A percentile compares a stretch with the other conserved stretches of the same genome.
These are phyloP conservation scores for Coemansia sp. DNA, from an alignment of 192 early-diverging fungal genomes.

Conservation along the genomic window DNA sequence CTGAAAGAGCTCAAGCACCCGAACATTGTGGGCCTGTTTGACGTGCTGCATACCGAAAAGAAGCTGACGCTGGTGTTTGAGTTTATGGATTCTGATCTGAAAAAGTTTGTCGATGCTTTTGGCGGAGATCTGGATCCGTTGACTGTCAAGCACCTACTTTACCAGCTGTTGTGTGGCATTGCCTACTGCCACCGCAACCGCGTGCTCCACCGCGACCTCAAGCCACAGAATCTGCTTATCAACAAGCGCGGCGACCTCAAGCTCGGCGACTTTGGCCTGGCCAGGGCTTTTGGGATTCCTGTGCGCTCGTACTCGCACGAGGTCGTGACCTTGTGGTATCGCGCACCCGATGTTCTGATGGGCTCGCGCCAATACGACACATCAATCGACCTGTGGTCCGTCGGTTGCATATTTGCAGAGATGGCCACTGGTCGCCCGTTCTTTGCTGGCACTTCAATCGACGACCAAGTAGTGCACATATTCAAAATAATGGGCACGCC, in stretches of 20 bases:
- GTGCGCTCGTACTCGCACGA: conserved; percentile 83
- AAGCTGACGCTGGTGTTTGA: conserved; percentile 98
- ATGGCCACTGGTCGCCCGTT: conserved; percentile 86
- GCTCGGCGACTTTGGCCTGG: conserved; percentile 93
- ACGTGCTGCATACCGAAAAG: conserved; percentile 97
- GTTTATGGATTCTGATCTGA: conserved; percentile 97
- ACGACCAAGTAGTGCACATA: conserved; percentile 85
- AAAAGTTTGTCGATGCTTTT: conserved; percentile 94
- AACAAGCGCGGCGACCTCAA: conserved; percentile 87
- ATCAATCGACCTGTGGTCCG: conserved; percentile 85
- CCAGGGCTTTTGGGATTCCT: conserved; percentile 95
- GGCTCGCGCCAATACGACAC: conserved; percentile 85
- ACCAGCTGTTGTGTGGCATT: conserved; percentile 93
- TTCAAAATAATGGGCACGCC: conserved; percentile 90
- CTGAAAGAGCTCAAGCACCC: conserved; percentile 80
- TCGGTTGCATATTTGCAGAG: conserved; percentile 88
- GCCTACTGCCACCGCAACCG: conserved; percentile 97
- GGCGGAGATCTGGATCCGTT: conserved; percentile 74
- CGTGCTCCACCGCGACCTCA: conserved; percentile 89
- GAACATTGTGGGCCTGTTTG: conserved; percentile 79
- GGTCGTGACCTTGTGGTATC: conserved; percentile 86
- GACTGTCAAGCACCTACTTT: conserved; percentile 95
- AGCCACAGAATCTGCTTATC: conserved; percentile 92
- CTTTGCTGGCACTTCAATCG: conserved; percentile 85
- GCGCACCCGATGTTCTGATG: conserved; percentile 85